A percentile compares a stretch with the other conserved stretches of the same genome.
These are phyloP conservation scores for Pseudogymnoascus sp. DNA, from an alignment of 2,329 filamentous ascomycete species.

Conservation along the genomic window DNA sequence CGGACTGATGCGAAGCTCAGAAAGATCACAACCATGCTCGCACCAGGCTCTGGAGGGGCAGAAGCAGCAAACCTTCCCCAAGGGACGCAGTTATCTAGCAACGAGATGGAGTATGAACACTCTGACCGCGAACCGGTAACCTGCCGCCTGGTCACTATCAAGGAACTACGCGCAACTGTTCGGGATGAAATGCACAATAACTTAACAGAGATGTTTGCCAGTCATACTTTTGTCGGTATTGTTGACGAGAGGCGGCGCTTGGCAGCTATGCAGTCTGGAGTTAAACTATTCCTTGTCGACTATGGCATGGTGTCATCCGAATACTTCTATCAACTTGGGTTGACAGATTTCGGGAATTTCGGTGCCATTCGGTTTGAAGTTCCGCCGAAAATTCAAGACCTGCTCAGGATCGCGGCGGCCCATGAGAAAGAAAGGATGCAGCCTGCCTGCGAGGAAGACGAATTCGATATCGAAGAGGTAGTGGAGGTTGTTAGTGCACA, in stretches of 20 bases:
- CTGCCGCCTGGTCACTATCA: slow-evolving; percentile 76
- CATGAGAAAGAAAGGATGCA: slow-evolving; percentile 49
- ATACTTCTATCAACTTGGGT: slow-evolving; percentile 89
- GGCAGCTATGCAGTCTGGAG: slow-evolving; percentile 85
- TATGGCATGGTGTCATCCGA: slow-evolving; percentile 82
- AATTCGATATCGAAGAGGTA: slow-evolving; percentile 59
- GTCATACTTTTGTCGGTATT: slow-evolving; percentile 86
- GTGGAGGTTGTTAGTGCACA: slow-evolving; percentile 57
- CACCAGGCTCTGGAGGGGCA: slow-evolving; percentile 35
- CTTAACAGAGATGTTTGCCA: slow-evolving; percentile 77
- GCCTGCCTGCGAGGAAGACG: slow-evolving; percentile 30
- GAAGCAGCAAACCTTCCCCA: slow-evolving; percentile 21
- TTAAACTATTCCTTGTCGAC: slow-evolving; percentile 86
- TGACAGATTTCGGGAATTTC: slow-evolving; percentile 95
- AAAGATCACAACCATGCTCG: slow-evolving; percentile 95
- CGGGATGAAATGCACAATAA: slow-evolving; percentile 75
- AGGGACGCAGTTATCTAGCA: slow-evolving; percentile 27
- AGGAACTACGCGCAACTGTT: slow-evolving; percentile 72
- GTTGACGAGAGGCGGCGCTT: slow-evolving; percentile 81
- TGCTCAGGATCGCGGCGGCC: slow-evolving; percentile 66
- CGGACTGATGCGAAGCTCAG: slow-evolving; percentile 80
- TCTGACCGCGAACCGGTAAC: slow-evolving; percentile 59
- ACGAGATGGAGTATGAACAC: slow-evolving; percentile 60
- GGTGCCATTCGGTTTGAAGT: slow-evolving; percentile 74
- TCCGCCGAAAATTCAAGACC: slow-evolving; percentile 58